phyloP scores from a whole-genome alignment of 2,329 filamentous ascomycete genomes.

The Emydomyces testavorans region DNA sequence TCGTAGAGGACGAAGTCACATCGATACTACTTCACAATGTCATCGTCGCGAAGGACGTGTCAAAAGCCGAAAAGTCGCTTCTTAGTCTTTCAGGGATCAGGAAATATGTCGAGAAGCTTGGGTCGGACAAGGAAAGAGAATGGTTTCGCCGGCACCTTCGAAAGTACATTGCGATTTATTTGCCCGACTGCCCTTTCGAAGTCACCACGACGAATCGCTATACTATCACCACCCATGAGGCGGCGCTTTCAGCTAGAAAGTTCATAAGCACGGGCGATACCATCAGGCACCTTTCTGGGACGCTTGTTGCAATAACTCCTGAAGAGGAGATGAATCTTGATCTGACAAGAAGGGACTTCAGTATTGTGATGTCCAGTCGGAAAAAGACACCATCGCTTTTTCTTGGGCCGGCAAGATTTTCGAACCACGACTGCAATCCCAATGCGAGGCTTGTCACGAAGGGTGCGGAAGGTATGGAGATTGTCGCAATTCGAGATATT shows the following conservation, averaged over 20 bases:
- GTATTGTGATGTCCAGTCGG: conserved; percentile 85
- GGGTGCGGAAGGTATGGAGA: conserved; percentile 77
- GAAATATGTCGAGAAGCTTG: conserved; percentile 57
- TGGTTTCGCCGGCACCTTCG: conserved; percentile 78
- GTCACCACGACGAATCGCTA: conserved; percentile 90
- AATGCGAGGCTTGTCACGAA: conserved; percentile 80
- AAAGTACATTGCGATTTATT: conserved; percentile 85
- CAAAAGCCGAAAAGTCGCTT: conserved; percentile 59
- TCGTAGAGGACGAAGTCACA: conserved; percentile 54
- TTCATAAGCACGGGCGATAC: conserved; percentile 70
- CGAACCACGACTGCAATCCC: conserved; percentile 91
- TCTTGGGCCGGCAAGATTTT: conserved; percentile 87
- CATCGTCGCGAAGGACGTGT: conserved; percentile 61
- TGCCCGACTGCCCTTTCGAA: conserved; percentile 89
- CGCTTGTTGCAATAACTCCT: conserved; percentile 81
- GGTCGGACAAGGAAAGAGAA: conserved; percentile 66
- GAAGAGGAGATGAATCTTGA: conserved; percentile 80
- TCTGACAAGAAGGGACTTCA: conserved; percentile 80
- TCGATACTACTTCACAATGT: conserved; percentile 53
- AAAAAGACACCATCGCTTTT: conserved; percentile 87
- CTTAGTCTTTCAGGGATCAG: conserved; percentile 61
- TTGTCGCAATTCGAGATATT: conserved; percentile 73
- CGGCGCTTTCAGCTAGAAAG: conserved; percentile 68
- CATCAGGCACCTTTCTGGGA: conserved; percentile 82
- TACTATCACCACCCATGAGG: conserved; percentile 81